These are phyloP conservation scores for Fusarium mundagurra DNA, from an alignment of 2,329 filamentous ascomycete species.

Conservation along the genomic window DNA sequence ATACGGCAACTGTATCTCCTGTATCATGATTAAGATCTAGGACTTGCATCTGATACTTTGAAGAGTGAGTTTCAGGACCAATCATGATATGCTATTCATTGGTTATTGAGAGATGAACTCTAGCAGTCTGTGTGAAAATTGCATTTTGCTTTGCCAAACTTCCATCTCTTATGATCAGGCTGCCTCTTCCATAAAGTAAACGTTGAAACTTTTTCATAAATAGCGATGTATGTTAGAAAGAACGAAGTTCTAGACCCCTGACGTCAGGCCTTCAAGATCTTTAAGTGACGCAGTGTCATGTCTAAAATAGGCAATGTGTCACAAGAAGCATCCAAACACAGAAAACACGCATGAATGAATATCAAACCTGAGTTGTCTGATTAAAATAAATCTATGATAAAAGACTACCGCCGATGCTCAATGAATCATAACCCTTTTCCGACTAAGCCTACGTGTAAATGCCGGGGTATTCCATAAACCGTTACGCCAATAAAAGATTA, in stretches of 20 bases:
- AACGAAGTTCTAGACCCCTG: not conserved
- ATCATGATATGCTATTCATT: not conserved
- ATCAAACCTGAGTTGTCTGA: not conserved
- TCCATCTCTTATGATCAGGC: not conserved
- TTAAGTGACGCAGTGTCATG: not conserved
- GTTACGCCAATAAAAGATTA: slow-evolving; percentile 23
- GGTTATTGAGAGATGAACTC: not conserved
- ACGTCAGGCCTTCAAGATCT: not conserved
- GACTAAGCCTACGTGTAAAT: slow-evolving; percentile 23
- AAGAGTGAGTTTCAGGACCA: not conserved
- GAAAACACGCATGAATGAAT: no score
- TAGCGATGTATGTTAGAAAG: not conserved
- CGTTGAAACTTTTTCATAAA: not conserved
- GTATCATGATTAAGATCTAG: not conserved
- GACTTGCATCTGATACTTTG: not conserved
- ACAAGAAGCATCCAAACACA: not conserved
- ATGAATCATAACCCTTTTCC: slow-evolving; percentile 12
- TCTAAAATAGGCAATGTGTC: slow-evolving; percentile 4
- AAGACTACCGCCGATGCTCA: not conserved
- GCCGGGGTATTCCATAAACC: slow-evolving; percentile 37
- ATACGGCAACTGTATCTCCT: not conserved
- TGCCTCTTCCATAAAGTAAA: not conserved
- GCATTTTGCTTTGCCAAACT: not conserved
- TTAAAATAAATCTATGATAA: slow-evolving; percentile 7
- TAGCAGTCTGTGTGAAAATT: not conserved